Percentiles rank a stretch among this genome's conserved stretches.
Evolutionary conservation across 1,284 basidiomycete genomes (phyloP).

Genomic region (Gymnopus androsaceus): DNA sequence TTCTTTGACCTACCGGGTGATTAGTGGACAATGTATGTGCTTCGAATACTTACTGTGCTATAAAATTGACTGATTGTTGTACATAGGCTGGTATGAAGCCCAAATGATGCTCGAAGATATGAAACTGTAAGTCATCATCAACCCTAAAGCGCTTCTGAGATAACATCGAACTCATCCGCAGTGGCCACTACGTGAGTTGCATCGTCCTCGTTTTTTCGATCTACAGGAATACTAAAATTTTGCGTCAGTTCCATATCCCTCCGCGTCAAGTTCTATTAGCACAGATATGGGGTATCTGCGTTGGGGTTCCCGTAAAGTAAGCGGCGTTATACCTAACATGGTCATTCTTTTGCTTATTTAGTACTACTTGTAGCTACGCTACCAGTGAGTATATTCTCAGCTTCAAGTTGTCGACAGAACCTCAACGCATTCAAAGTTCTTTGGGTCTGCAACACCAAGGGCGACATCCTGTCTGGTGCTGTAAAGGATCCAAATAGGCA

Average conservation of each 20-base stretch:
- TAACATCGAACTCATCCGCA: background rate
- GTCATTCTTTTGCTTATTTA: background rate
- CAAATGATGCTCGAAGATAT: conserved; percentile 29
- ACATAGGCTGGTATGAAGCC: conserved; percentile 29
- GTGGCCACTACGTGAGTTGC: conserved; percentile 22
- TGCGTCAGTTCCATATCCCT: conserved; percentile 26
- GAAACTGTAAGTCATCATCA: conserved; percentile 24
- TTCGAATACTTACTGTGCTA: background rate
- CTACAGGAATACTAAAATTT: background rate
- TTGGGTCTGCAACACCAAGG: conserved; percentile 26
- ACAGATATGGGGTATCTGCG: conserved; percentile 27
- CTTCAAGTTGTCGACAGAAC: background rate
- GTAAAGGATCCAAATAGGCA: conserved; percentile 26
- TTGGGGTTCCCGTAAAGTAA: conserved; percentile 28
- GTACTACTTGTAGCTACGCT: conserved; percentile 19
- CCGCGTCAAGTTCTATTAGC: conserved; percentile 25
- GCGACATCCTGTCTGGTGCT: conserved; percentile 21
- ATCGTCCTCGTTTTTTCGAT: background rate
- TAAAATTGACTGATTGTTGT: background rate
- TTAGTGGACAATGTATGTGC: conserved; percentile 25
- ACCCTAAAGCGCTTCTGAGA: background rate
- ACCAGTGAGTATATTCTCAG: conserved; percentile 19
- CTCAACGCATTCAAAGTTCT: background rate
- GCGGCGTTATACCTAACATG: background rate
- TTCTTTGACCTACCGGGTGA: conserved; percentile 26